Conservation (phyloP, 2,329 filamentous ascomycete genomes). For the Amylocarpus encephaloides region DNA sequence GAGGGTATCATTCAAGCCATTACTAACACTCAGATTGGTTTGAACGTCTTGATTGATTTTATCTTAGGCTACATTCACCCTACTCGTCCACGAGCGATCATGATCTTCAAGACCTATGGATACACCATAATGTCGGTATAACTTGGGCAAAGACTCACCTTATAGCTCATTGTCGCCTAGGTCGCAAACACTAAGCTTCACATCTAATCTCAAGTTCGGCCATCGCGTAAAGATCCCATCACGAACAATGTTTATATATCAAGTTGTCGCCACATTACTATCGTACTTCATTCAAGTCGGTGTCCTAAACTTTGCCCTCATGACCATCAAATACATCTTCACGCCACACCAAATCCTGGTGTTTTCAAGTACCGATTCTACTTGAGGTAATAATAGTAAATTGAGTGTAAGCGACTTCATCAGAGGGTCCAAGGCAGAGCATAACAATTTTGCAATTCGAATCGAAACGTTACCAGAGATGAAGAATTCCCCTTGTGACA, state of each 20-base stretch:
- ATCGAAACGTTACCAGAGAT: too few species aligned
- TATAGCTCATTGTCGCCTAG: not conserved
- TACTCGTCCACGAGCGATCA: conserved; percentile 64
- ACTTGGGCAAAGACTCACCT: conserved; percentile 33
- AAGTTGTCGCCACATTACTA: conserved; percentile 51
- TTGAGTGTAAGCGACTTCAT: too few species aligned
- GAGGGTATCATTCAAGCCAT: conserved; percentile 65
- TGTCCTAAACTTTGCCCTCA: conserved; percentile 56
- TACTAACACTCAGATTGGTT: conserved; percentile 63
- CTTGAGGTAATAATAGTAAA: too few species aligned
- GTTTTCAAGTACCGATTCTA: too few species aligned
- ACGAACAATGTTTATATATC: conserved; percentile 34
- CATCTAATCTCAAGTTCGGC: conserved; percentile 44
- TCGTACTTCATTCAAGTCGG: conserved; percentile 60
- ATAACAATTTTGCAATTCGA: too few species aligned
- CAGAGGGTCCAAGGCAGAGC: too few species aligned
- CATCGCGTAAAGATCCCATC: conserved; percentile 42
- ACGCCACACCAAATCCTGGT: conserved; percentile 40
- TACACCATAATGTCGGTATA: conserved; percentile 65
- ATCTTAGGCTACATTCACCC: conserved; percentile 69
- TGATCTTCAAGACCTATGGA: conserved; percentile 72
- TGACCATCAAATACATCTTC: conserved; percentile 59
- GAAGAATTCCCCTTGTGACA: too few species aligned
- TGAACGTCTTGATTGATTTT: conserved; percentile 70
- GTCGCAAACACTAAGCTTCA: conserved; percentile 36